A percentile compares a stretch with the other conserved stretches of the same genome.
phyloP scores from a whole-genome alignment of 202 grass and related monocot genomes.

The Miscanthus sacchariflorus region DNA sequence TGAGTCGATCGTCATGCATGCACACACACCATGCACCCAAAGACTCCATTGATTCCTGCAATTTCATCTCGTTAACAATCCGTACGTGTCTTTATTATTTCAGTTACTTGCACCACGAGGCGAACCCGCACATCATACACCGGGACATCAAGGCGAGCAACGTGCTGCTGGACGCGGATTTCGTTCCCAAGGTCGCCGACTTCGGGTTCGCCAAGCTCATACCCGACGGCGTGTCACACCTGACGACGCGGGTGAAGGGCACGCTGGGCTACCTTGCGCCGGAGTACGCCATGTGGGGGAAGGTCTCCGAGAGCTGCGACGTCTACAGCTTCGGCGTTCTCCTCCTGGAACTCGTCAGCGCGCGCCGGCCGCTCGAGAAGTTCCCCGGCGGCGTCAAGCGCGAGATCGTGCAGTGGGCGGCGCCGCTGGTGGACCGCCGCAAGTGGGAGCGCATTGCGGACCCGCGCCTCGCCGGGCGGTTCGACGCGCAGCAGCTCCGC shows the following conservation, averaged over 20 bases:
- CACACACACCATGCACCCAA: not conserved
- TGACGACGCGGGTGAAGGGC: constrained; percentile 83
- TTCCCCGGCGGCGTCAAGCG: constrained; percentile 62
- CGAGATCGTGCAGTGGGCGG: constrained; percentile 78
- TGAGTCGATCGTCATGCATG: constrained; percentile 9
- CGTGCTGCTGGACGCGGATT: constrained; percentile 71
- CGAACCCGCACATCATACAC: constrained; percentile 78
- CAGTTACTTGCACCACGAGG: constrained; percentile 83
- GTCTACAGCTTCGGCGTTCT: constrained; percentile 84
- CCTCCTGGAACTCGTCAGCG: constrained; percentile 69
- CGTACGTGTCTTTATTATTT: not conserved
- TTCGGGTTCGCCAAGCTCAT: constrained; percentile 86
- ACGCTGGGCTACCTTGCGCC: constrained; percentile 79
- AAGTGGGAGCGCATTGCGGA: constrained; percentile 68
- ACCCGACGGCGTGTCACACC: constrained; percentile 70
- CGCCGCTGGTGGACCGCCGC: constrained; percentile 55
- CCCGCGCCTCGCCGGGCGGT: constrained; percentile 55
- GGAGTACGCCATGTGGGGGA: constrained; percentile 88
- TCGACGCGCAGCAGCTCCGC: constrained; percentile 60
- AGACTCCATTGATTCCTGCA: no score
- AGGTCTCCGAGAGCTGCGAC: constrained; percentile 81
- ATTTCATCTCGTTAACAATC: not conserved
- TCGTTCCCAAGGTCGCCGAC: constrained; percentile 76
- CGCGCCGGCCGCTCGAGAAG: constrained; percentile 66
- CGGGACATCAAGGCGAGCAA: constrained; percentile 89